Evolutionary conservation across 345 rosid species (phyloP).

Genomic region (Camelina hispida): DNA sequence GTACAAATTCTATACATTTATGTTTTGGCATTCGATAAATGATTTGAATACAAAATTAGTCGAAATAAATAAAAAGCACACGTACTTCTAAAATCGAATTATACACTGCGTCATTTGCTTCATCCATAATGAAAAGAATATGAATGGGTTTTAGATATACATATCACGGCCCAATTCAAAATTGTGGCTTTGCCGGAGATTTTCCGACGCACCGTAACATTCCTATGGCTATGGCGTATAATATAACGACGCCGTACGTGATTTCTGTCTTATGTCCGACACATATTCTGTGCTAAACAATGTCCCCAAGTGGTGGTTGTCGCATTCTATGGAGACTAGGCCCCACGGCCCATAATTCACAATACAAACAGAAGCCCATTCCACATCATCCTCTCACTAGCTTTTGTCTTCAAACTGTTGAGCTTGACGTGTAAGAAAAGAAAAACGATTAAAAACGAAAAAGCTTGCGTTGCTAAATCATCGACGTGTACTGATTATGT

Average conservation of each 20-base stretch:
- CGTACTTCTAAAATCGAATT: too few species aligned
- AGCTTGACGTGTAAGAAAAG: constrained; percentile 9
- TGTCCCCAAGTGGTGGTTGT: constrained; percentile 20
- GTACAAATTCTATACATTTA: neutral
- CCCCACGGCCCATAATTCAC: constrained; percentile 40
- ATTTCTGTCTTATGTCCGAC: constrained; percentile 20
- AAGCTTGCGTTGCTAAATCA: constrained; percentile 30
- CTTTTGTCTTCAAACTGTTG: constrained; percentile 11
- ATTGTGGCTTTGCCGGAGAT: neutral
- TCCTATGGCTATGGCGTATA: neutral
- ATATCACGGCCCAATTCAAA: constrained; percentile 28
- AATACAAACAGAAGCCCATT: constrained; percentile 37
- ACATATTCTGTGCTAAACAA: constrained; percentile 7
- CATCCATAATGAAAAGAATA: neutral
- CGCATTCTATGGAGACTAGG: constrained; percentile 26
- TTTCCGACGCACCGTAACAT: neutral
- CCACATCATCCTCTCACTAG: constrained; percentile 18
- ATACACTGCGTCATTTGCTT: neutral
- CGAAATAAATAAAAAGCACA: too few species aligned
- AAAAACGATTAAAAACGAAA: neutral
- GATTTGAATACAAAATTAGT: too few species aligned
- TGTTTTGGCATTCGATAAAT: neutral
- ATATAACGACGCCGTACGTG: constrained; percentile 7
- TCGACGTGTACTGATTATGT: neutral
- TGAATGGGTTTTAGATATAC: constrained; percentile 7